Percentiles rank a stretch among this genome's conserved stretches.
These are phyloP conservation scores for Yamadazyma scolyti DNA, from an alignment of 805 yeast genomes.

Conservation along the genomic window DNA sequence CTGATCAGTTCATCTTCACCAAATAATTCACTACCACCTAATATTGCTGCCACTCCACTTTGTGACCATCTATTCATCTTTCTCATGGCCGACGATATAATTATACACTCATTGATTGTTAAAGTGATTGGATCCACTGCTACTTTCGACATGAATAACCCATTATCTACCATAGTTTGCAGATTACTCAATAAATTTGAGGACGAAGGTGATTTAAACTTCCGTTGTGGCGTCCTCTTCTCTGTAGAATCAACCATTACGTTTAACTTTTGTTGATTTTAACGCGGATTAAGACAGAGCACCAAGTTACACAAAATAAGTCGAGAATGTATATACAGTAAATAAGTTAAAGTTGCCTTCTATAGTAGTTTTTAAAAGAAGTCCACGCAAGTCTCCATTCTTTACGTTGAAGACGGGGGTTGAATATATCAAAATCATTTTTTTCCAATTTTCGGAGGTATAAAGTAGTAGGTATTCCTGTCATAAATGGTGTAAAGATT, in stretches of 20 bases:
- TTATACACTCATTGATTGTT: conserved; percentile 83
- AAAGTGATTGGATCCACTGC: conserved; percentile 77
- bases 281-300: too few species aligned
- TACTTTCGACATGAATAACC: neutral
- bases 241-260: too few species aligned
- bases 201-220: conserved; percentile 1
- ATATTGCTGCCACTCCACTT: conserved; percentile 78
- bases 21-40: conserved; percentile 60
- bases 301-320: too few species aligned
- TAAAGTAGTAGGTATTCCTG: conserved; percentile 59
- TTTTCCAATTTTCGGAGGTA: conserved; percentile 60
- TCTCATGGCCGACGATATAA: conserved; percentile 85
- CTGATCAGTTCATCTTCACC: conserved; percentile 28
- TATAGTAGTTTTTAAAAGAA: conserved; percentile 46
- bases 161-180: neutral
- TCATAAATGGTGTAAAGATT: conserved; percentile 64
- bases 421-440: conserved; percentile 59
- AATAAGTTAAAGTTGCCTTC: conserved; percentile 26
- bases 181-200: neutral
- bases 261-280: too few species aligned
- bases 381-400: conserved; percentile 70
- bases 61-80: conserved; percentile 65
- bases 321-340: too few species aligned
- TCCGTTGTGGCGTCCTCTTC: neutral
- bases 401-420: conserved; percentile 38